Evolutionary conservation across 2,329 filamentous ascomycete genomes (phyloP), one percentile per base, ranked within the genome.

Genomic region (Chrysosporium queenslandicum): DNA sequence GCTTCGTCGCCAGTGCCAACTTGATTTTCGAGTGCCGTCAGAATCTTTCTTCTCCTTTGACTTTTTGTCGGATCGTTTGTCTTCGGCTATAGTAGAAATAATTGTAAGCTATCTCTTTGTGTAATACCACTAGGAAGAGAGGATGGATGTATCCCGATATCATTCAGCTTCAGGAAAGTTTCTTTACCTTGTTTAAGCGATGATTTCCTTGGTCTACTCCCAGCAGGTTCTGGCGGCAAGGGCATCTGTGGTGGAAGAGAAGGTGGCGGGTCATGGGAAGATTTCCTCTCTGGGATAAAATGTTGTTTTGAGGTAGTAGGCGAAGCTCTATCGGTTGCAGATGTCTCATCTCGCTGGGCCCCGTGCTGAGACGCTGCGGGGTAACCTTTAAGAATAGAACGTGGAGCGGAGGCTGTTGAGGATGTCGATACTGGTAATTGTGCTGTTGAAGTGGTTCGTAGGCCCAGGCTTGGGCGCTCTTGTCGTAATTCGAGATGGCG

Each of bases 61-160:
- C 53, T 69, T 72, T 58, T 83, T 87, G n/a, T 90, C 86, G 0
- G 73, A 62, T 61, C 85, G 87, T 66, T 81, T 85, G 50, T 92
- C 86, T 53, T 90, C 86, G 2, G 73, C 73, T 41, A 86, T 73
- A 0, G 84, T 91, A 0, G 89, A 87, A 48, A 92, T 89, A 59
- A 89, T 85, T 87, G 88, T 12, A 94, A 72, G 46, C 77, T 81
- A 66, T 92, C 88, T 0, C 87, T 91, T 42, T 86, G 79, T 6
- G 78, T 83, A 53, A 75, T 80, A 52, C 81, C 82, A 11, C 85
- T 85, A 20, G 85, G 82, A 1, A 91, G 69, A 25, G 81, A 74
- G n/a, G 86, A 81, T 2, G 85, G 80, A 55, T 78, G 77, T 27
- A 78, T 78, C 8, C 78, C 74, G 58, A 86, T 77, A 27, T 90